Evolutionary conservation across 2,329 filamentous ascomycete genomes (phyloP), one percentile per base, ranked within the genome.

Genomic region (Curvularia hawaiiensis): DNA sequence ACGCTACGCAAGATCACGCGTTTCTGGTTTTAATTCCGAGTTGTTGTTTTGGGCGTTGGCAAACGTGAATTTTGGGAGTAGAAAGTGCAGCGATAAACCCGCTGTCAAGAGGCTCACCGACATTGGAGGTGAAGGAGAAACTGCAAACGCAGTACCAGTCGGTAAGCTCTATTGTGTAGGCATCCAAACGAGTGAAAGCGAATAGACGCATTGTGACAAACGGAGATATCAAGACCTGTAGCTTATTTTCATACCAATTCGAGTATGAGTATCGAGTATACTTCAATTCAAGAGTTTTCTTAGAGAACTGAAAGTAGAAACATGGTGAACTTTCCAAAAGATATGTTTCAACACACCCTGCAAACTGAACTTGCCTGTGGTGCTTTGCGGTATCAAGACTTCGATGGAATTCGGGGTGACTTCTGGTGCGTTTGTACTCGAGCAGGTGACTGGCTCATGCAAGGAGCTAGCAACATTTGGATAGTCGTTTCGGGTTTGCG

Each of bases 61-160:
- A 26, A 54, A 16, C 7, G 54, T 52, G 55, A 45, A 24, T 35
- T 28, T 26, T 33, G 39, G 24, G 3, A 45, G 12, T 33, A 22
- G 10, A 39, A 41, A 24, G 9, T n/a, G 11, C 24, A 22, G 41
- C 9, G 10, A 45, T 49, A 43, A 52, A 16, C n/a, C 14, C n/a
- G 40, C 8, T 30, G 51, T 28, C 38, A 38, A 44, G 24, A 33
- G 22, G 51, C 40, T 39, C 55, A 50, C 26, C 30, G 39, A 54
- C 40, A 40, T 28, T 22, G 18, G 35, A 35, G n/a, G 45, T 55
- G 46, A 58, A 40, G 28, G 47, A 47, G 52, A 58, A 22, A 22
- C 22, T n/a, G 24, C 22, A 9, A 38, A 38, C 35, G 35, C 16
- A 18, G 5, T 16, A 12, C 33, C 33, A 14, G 5, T 16, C 7